Evolutionary conservation across 2,329 filamentous ascomycete genomes (phyloP).

Genomic region (Colletotrichum chlorophyti): DNA sequence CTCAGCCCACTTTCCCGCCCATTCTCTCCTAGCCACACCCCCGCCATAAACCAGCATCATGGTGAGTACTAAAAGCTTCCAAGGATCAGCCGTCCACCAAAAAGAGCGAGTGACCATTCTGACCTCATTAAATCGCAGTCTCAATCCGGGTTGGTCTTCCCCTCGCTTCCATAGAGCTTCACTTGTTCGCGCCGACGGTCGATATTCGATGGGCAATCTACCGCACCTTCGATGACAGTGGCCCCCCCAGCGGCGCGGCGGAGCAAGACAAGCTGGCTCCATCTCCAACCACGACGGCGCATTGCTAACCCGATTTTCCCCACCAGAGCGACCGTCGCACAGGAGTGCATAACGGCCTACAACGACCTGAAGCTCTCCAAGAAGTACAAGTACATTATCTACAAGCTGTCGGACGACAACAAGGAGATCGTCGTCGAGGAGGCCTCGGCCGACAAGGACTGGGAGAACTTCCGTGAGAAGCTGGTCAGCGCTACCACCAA

Average conservation of each 20-base stretch:
- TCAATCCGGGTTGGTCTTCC: conserved; percentile 70
- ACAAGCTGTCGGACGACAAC: conserved; percentile 84
- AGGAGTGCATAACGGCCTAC: conserved; percentile 75
- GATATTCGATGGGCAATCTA: conserved; percentile 17
- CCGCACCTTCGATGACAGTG: conserved; percentile 25
- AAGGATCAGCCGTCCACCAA: conserved; percentile 16
- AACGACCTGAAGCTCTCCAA: conserved; percentile 86
- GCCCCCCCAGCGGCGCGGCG: no score
- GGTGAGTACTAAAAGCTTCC: conserved; percentile 41
- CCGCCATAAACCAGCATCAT: conserved; percentile 42
- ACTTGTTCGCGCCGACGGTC: conserved; percentile 1
- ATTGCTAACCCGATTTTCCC: conserved; percentile 23
- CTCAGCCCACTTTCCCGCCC: conserved; percentile 31
- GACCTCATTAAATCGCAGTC: conserved; percentile 53
- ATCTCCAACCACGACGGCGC: conserved; percentile 14
- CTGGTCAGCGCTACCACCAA: conserved; percentile 77
- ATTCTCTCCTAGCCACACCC: conserved; percentile 29
- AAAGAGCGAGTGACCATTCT: conserved; percentile 19
- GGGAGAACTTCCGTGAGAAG: conserved; percentile 77
- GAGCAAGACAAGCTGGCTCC: conserved; percentile 28
- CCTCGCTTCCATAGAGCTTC: conserved; percentile 31
- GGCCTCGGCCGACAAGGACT: conserved; percentile 70
- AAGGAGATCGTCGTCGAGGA: conserved; percentile 84
- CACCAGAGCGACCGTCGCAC: conserved; percentile 71
- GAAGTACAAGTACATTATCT: conserved; percentile 86